These are phyloP conservation scores for Geotrichum candidum DNA, from an alignment of 1,139 yeast genomes.

Conservation along the genomic window DNA sequence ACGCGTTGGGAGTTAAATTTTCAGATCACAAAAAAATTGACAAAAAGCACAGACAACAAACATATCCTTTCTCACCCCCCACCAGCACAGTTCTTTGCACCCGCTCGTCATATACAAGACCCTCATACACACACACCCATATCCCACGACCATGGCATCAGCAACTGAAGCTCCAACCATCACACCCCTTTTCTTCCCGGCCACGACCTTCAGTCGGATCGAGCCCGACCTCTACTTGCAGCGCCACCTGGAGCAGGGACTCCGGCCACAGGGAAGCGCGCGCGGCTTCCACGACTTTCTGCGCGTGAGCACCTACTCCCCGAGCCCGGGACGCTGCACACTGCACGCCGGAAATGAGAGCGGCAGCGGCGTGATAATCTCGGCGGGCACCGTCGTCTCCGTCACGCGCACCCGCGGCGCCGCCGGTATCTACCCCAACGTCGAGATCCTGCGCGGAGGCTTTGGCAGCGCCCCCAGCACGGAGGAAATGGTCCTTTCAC, in stretches of 20 bases:
- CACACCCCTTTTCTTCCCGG: conserved; percentile 54
- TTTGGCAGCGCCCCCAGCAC: conserved; percentile 68
- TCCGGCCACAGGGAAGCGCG: conserved; percentile 45
- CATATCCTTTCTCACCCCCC: not conserved
- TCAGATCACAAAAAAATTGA: not conserved
- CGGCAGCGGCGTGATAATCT: conserved; percentile 66
- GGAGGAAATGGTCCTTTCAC: conserved; percentile 82
- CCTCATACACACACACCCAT: not conserved
- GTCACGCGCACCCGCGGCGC: conserved; percentile 41
- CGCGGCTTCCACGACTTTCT: conserved; percentile 71
- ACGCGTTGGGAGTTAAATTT: not conserved
- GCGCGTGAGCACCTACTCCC: conserved; percentile 41
- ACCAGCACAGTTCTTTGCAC: not conserved
- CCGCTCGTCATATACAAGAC: not conserved
- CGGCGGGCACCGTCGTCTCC: conserved; percentile 72
- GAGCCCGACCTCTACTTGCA: conserved; percentile 82
- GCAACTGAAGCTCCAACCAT: not conserved
- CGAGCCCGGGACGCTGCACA: conserved; percentile 29
- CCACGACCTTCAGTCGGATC: conserved; percentile 73
- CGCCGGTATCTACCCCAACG: conserved; percentile 62
- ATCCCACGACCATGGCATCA: not conserved
- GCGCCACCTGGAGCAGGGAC: conserved; percentile 74
- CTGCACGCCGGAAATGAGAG: conserved; percentile 66
- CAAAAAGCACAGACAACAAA: not conserved
- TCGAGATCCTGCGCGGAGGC: conserved; percentile 55